These are phyloP conservation scores for Cryomyces antarcticus DNA, from an alignment of 495 filamentous ascomycete species.

Conservation along the genomic window DNA sequence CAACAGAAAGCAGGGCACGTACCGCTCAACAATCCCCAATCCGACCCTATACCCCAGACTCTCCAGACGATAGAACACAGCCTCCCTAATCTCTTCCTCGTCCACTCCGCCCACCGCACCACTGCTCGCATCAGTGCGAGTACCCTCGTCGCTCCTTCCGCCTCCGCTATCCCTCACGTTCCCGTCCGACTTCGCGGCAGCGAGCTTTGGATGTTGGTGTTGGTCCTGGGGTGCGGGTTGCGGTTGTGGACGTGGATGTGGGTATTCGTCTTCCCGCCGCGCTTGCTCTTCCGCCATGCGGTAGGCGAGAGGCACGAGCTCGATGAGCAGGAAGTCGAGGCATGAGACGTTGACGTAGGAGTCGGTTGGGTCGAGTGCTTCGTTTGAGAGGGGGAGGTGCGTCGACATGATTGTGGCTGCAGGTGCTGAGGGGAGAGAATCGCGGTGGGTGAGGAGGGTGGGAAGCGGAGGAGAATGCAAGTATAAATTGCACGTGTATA, in stretches of 20 bases:
- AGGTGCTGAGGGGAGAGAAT: no score
- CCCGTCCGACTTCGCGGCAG: no score
- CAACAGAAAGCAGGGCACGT: no score
- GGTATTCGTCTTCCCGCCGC: slow-evolving; percentile 12
- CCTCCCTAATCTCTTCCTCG: slow-evolving; percentile 62
- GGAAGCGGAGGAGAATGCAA: no score
- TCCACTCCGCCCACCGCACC: slow-evolving; percentile 25
- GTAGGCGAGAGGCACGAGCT: slow-evolving; percentile 87
- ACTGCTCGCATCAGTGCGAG: neutral
- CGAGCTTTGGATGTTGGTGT: no score
- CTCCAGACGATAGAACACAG: slow-evolving; percentile 71
- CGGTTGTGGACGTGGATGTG: neutral
- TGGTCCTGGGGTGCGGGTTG: no score
- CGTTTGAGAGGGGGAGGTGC: no score
- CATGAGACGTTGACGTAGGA: slow-evolving; percentile 62
- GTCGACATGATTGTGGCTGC: no score
- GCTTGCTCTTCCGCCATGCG: slow-evolving; percentile 42
- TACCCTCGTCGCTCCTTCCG: neutral
- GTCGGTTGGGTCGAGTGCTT: slow-evolving; percentile 57
- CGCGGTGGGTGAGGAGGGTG: no score
- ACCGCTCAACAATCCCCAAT: slow-evolving; percentile 83
- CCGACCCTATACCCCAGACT: slow-evolving; percentile 77
- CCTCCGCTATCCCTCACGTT: neutral
- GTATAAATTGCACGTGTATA: no score
- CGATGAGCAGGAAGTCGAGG: slow-evolving; percentile 85